Conservation (phyloP, 2,329 filamentous ascomycete genomes). For the Pseudocercospora fuligena region DNA sequence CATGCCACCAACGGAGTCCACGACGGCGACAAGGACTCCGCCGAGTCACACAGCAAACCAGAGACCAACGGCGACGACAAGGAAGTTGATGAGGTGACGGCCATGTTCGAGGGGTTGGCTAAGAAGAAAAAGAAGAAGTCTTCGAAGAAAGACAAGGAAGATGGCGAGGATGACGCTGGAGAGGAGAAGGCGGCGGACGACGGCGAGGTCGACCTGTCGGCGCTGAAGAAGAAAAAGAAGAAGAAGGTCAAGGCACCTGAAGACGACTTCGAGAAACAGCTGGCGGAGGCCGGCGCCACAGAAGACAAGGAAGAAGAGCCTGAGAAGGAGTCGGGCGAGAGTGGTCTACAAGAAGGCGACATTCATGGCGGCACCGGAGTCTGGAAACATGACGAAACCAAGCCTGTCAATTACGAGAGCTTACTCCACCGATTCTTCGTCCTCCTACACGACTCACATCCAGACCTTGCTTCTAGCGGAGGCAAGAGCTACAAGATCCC, state of each 20-base stretch:
- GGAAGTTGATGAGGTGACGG: conserved; percentile 42
- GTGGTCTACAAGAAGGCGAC: conserved; percentile 67
- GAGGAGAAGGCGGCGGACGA: conserved; percentile 59
- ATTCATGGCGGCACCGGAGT: conserved; percentile 87
- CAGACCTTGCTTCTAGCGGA: conserved; percentile 76
- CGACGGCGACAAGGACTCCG: conserved; percentile 76
- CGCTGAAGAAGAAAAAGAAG: conserved; percentile 90
- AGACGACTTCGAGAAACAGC: conserved; percentile 70
- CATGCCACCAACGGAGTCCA: conserved; percentile 67
- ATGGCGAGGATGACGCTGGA: conserved; percentile 37
- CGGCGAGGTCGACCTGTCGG: conserved; percentile 65
- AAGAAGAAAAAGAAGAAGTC: conserved; percentile 76
- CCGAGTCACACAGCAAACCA: conserved; percentile 70
- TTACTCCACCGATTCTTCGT: conserved; percentile 93
- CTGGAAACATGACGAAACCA: conserved; percentile 81
- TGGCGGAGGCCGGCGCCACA: conserved; percentile 64
- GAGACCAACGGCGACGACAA: conserved; percentile 35
- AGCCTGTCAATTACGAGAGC: conserved; percentile 80
- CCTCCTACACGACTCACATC: conserved; percentile 93
- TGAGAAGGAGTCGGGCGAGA: conserved; percentile 51
- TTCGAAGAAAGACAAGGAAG: conserved; percentile 49
- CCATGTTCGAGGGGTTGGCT: conserved; percentile 43
- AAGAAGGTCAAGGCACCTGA: conserved; percentile 65
- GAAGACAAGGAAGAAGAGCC: conserved; percentile 56
- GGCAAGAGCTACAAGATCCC: conserved; percentile 99